phyloP scores from a whole-genome alignment of 73 alveolate species.

The Halteria grandinella region DNA sequence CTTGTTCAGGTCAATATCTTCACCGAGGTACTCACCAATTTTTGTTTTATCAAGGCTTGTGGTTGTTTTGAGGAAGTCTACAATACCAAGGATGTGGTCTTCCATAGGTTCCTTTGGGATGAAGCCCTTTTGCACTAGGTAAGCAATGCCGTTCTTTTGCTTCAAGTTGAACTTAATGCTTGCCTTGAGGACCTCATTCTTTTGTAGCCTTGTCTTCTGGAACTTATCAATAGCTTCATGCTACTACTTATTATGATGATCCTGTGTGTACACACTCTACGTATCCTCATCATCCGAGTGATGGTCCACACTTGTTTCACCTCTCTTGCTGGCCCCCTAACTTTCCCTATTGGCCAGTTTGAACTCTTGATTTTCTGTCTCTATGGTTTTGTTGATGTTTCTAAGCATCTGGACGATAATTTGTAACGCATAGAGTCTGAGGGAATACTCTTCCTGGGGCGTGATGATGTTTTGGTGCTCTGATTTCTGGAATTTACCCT shows the following conservation, averaged over 20 bases:
- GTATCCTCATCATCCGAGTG: constrained; percentile 59
- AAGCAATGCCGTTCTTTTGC: constrained; percentile 92
- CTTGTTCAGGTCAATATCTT: constrained; percentile 81
- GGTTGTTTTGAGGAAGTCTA: constrained; percentile 75
- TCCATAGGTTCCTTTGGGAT: constrained; percentile 62
- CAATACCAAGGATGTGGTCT: constrained; percentile 75
- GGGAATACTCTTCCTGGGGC: constrained; percentile 70
- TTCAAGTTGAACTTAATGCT: constrained; percentile 92
- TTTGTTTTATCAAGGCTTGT: constrained; percentile 79
- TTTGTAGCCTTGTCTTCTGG: constrained; percentile 65
- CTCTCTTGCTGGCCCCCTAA: not conserved
- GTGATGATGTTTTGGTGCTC: constrained; percentile 73
- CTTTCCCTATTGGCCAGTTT: constrained; percentile 14
- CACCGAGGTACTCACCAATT: constrained; percentile 97
- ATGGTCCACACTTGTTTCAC: constrained; percentile 47
- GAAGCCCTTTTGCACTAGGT: constrained; percentile 75
- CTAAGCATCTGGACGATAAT: constrained; percentile 59
- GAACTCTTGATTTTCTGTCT: constrained; percentile 33
- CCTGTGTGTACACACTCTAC: constrained; percentile 18
- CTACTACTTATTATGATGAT: not conserved
- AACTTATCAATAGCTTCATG: constrained; percentile 25
- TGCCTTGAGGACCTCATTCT: constrained; percentile 87
- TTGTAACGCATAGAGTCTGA: constrained; percentile 71
- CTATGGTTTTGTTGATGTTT: constrained; percentile 44
- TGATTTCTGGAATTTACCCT: constrained; percentile 80